Evolutionary conservation across 306 rosid genomes (phyloP).

Genomic region (Quercus gilva): DNA sequence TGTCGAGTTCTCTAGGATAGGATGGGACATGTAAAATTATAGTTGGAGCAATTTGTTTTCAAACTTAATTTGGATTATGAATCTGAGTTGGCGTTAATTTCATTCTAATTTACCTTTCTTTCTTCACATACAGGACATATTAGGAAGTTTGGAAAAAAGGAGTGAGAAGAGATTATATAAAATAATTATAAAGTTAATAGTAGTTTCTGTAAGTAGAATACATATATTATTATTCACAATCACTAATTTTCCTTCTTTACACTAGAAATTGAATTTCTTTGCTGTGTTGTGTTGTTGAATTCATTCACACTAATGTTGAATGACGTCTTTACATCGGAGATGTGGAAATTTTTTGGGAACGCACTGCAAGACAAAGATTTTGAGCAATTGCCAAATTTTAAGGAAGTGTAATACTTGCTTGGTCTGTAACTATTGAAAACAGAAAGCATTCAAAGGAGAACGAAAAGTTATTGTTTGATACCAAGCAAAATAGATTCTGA

Average conservation of each 20-base stretch:
- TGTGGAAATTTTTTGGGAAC: constrained; percentile 30
- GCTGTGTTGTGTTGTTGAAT: neutral
- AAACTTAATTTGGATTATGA: neutral
- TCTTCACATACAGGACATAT: constrained; percentile 13
- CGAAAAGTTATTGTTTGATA: too few relatives aligned
- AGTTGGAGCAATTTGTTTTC: neutral
- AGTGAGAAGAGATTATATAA: constrained; percentile 21
- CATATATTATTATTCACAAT: neutral
- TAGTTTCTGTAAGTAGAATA: constrained; percentile 24
- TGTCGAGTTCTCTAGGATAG: constrained; percentile 35
- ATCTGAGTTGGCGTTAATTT: neutral
- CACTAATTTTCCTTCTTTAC: neutral
- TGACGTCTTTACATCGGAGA: constrained; percentile 31
- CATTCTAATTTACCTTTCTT: neutral
- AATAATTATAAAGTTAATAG: constrained; percentile 8
- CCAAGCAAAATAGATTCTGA: too few relatives aligned
- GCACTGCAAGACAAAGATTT: constrained; percentile 10
- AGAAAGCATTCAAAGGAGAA: too few relatives aligned
- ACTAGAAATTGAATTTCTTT: neutral
- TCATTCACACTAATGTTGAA: constrained; percentile 19
- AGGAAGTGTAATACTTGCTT: constrained; percentile 31
- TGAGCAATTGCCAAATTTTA: constrained; percentile 17
- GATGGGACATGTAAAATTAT: constrained; percentile 2
- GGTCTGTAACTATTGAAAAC: too few relatives aligned
- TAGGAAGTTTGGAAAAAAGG: constrained; percentile 21